Conservation (phyloP, 345 rosid genomes). For the Cardamine resedifolia region DNA sequence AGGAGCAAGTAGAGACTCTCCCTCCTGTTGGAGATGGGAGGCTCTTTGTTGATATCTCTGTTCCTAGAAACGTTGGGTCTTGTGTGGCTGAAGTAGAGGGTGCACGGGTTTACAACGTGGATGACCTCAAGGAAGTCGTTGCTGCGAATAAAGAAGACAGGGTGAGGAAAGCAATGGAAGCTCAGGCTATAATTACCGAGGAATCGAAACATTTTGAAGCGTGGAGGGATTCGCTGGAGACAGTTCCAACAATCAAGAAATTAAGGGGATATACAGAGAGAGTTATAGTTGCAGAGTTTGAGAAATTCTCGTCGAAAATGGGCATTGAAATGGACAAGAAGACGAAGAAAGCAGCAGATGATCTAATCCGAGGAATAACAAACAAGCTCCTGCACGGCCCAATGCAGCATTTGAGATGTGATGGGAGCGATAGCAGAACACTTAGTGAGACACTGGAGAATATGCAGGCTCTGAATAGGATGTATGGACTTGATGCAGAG, state of each 20-base stretch:
- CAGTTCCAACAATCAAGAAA: conserved; percentile 93
- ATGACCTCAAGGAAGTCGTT: conserved; percentile 95
- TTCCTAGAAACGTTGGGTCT: conserved; percentile 88
- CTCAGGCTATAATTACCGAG: conserved; percentile 70
- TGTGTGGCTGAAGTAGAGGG: conserved; percentile 58
- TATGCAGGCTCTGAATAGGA: conserved; percentile 90
- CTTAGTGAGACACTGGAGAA: conserved; percentile 82
- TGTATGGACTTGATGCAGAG: conserved; percentile 86
- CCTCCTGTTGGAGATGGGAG: conserved; percentile 59
- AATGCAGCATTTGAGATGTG: conserved; percentile 94
- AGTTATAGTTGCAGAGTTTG: conserved; percentile 63
- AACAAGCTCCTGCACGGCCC: conserved; percentile 93
- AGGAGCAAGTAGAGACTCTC: conserved; percentile 62
- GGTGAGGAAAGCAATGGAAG: conserved; percentile 85
- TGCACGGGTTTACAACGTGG: conserved; percentile 81
- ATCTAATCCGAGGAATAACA: conserved; percentile 79
- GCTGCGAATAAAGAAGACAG: conserved; percentile 98
- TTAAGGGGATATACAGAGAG: conserved; percentile 84
- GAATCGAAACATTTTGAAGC: conserved; percentile 86
- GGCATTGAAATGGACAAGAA: conserved; percentile 77
- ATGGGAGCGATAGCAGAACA: conserved; percentile 68
- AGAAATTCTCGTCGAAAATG: conserved; percentile 74
- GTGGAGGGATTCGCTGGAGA: conserved; percentile 95
- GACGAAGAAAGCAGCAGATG: conserved; percentile 73
- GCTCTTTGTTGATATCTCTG: conserved; percentile 86